Conservation (phyloP, 169 alveolate genomes). For the Plasmodium yoelii region DNA sequence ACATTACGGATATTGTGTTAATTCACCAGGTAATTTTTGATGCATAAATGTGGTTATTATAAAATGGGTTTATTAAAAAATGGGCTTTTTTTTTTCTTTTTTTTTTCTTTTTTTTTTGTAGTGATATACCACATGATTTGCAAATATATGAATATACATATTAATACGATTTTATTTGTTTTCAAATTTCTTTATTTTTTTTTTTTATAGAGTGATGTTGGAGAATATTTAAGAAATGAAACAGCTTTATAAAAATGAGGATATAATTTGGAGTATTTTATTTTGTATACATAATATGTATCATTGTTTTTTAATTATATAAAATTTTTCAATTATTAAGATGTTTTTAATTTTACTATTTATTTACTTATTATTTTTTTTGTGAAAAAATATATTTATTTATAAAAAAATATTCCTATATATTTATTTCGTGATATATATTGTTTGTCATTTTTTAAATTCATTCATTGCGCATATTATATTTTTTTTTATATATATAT, state of each 20-base stretch:
- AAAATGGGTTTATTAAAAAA: no score
- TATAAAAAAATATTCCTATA: no score
- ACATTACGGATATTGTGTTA: constrained; percentile 53
- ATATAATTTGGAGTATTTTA: neutral
- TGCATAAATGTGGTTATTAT: neutral
- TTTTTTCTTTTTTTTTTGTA: neutral
- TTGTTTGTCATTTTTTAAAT: no score
- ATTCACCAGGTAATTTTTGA: constrained; percentile 72
- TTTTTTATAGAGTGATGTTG: constrained; percentile 67
- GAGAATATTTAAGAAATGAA: constrained; percentile 77
- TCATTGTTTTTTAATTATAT: no score
- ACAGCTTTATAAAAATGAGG: constrained; percentile 21
- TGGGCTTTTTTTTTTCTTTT: no score
- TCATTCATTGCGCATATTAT: no score
- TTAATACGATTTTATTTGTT: neutral
- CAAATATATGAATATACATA: neutral
- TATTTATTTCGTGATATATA: no score
- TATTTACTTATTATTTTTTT: no score
- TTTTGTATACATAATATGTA: neutral
- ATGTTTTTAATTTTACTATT: no score
- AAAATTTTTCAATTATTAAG: no score
- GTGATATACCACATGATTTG: neutral
- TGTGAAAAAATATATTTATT: no score
- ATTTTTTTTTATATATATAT: no score
- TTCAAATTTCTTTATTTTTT: neutral